Base-by-base conservation (phyloP, 495 filamentous ascomycete species). In the Cryomyces minteri region DNA sequence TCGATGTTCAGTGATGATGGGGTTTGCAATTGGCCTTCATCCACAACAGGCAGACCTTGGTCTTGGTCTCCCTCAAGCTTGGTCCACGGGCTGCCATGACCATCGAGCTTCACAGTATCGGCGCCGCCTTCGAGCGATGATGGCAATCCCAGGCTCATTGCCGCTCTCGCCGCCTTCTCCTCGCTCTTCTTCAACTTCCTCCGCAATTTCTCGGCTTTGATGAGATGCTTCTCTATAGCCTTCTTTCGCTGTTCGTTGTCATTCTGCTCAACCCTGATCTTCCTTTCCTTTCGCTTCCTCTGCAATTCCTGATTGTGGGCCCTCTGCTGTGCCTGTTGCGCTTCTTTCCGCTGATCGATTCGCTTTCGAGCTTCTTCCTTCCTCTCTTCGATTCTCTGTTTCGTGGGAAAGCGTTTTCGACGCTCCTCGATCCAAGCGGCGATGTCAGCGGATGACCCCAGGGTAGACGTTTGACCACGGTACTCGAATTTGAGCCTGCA, bases 381-480 rank as follows among this genome's bases (percentile, higher is more conserved):
- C 40, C 67, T 68, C 47, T 73, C 69, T 44, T 62, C 67, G 48
- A 71, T 62, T 39, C 78, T 73, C 44, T 73, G 72, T 58, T 75
- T 70, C 0, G 86, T 93, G 4, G 87, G 87, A 56, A 70, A 94
- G 12, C 75, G 75, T 51, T 77, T 80, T 54, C 72, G 78, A 25
- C 87, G 76, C 57, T 90, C 84, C 37, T 73, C 76, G 45, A 92
- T 76, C 82, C 84, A 94, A 14, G 76, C 73, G 9, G 72, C 70
- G 45, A 93, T 69, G 46, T 92, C 85, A n/a, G 72, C 63, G 4
- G 70, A 57, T 60, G 73, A 58, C 65, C 80, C 56, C 5, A 66
- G 51, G 1, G 55, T 50, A n/a, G 58, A 39, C 7, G 47, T 51
- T 14, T 53, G 31, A 14, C 57, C 62, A 11, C 59, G 54, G 45